Base-by-base conservation (phyloP, 176 grass and related monocot species). In the Alloteropsis semialata region DNA sequence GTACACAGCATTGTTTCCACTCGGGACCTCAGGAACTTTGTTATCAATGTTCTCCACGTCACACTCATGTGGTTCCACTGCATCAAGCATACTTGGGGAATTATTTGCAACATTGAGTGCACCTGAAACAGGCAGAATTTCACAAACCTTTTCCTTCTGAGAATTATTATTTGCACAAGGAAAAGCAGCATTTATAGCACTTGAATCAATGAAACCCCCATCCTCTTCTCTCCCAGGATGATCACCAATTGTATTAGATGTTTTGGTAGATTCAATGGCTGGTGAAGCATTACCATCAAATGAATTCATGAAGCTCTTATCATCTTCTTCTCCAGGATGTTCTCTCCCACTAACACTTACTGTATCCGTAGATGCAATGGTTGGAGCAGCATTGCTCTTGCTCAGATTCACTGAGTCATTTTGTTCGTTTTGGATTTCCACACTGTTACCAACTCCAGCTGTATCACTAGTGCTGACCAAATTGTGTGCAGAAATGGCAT, bases 381-480 rank as follows among this genome's bases (percentile, higher is more conserved):
- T 32, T 77, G 78, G 63, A 82, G 65, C 30, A 57, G 65, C 84
- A 74, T 79, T 78, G 63, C 32, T 79, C 76, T 87, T 75, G 48
- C 36, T 68, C 55, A 62, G 46, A 76, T 77, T 74, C 51, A 33
- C 34, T 37, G 30, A 72, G 60, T 63, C 64, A 33, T 69, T 69
- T 71, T 80, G 76, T 71, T 78, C 83, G 78, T 80, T 85, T 49
- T 87, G 61, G 37, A 50, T 41, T 1, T 81, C 58, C 39, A 75
- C 58, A 46, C 14, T 43, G 83, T 56, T 66, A 87, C 39, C 65
- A 74, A 83, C 46, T 73, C 84, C 90, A 57, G 55, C 53, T 73
- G 90, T 81, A 80, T 65, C 74, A 78, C 65, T 80, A 85, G 37
- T 57, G 6, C 54, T 85, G 43, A 83, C 32, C 18, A 66, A 83